Evolutionary conservation across 2,329 filamentous ascomycete genomes (phyloP).

Genomic region (Mariannaea sp.): DNA sequence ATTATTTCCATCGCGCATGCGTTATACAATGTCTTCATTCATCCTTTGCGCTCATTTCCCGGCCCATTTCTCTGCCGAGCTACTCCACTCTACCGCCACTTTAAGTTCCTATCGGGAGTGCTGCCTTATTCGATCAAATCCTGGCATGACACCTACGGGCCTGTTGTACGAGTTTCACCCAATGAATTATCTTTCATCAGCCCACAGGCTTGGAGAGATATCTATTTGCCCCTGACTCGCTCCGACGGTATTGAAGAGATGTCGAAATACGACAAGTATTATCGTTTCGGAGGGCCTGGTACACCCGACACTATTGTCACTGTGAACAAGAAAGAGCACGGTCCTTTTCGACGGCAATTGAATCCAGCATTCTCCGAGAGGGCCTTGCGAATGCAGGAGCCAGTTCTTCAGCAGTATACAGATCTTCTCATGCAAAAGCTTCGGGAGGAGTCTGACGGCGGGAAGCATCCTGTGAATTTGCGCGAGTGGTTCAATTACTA

Average conservation of each 20-base stretch:
- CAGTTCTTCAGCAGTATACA: conserved; percentile 2
- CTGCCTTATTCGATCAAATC: background rate
- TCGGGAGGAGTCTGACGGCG: background rate
- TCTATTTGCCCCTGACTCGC: background rate
- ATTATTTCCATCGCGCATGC: background rate
- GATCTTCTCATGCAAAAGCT: conserved; percentile 3
- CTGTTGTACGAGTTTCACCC: background rate
- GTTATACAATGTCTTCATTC: conserved; percentile 1
- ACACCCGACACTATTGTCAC: background rate
- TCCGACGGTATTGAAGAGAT: background rate
- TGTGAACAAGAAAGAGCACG: background rate
- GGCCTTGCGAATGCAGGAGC: conserved; percentile 5
- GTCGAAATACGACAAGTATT: background rate
- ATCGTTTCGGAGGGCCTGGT: background rate
- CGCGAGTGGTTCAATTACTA: conserved; percentile 36
- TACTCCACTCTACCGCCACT: background rate
- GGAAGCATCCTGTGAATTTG: conserved; percentile 25
- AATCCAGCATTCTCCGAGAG: conserved; percentile 2
- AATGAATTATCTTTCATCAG: conserved; percentile 1
- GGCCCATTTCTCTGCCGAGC: conserved; percentile 1
- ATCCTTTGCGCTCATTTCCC: background rate
- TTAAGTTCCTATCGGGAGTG: background rate
- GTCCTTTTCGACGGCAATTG: background rate
- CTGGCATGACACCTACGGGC: background rate
- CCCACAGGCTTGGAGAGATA: conserved; percentile 1